phyloP scores from a whole-genome alignment of 495 filamentous ascomycete species.

The Podospora bellae-mahoneyi region DNA sequence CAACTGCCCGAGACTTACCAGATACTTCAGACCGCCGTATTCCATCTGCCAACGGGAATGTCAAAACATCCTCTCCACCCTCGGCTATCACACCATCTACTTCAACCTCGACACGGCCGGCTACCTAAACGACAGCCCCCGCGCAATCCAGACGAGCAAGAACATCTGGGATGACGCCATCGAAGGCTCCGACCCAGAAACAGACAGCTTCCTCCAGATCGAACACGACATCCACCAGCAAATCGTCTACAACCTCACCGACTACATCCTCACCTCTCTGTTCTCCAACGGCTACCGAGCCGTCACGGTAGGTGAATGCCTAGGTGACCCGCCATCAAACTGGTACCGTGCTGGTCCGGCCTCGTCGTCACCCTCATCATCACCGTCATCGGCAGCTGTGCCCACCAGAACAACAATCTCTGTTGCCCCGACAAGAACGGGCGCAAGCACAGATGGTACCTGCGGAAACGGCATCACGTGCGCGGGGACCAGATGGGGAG shows the following conservation, averaged over 20 bases:
- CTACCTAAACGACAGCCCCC: slow-evolving; percentile 60
- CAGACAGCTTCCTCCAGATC: slow-evolving; percentile 61
- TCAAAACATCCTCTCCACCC: slow-evolving; percentile 53
- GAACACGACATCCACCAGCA: slow-evolving; percentile 78
- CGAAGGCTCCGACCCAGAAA: slow-evolving; percentile 41
- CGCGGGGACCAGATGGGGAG: slow-evolving; percentile 37
- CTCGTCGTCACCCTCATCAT: not conserved
- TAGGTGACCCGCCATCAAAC: slow-evolving; percentile 63
- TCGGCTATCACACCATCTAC: slow-evolving; percentile 74
- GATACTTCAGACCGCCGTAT: slow-evolving; percentile 57
- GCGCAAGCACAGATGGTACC: slow-evolving; percentile 32
- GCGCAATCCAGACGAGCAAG: slow-evolving; percentile 65
- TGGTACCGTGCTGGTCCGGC: slow-evolving; percentile 59
- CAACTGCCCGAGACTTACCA: not conserved
- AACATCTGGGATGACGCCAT: slow-evolving; percentile 64
- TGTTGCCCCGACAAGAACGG: slow-evolving; percentile 1
- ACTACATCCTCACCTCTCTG: slow-evolving; percentile 65
- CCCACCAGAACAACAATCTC: slow-evolving; percentile 15
- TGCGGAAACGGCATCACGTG: slow-evolving; percentile 47
- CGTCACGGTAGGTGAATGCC: slow-evolving; percentile 71
- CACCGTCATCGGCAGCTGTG: slow-evolving; percentile 6
- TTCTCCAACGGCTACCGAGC: slow-evolving; percentile 56
- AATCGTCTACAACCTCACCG: slow-evolving; percentile 71
- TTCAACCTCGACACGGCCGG: slow-evolving; percentile 81
- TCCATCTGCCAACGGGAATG: slow-evolving; percentile 65